phyloP scores from a whole-genome alignment of 2,329 filamentous ascomycete genomes.

The Talaromyces amestolkiae region DNA sequence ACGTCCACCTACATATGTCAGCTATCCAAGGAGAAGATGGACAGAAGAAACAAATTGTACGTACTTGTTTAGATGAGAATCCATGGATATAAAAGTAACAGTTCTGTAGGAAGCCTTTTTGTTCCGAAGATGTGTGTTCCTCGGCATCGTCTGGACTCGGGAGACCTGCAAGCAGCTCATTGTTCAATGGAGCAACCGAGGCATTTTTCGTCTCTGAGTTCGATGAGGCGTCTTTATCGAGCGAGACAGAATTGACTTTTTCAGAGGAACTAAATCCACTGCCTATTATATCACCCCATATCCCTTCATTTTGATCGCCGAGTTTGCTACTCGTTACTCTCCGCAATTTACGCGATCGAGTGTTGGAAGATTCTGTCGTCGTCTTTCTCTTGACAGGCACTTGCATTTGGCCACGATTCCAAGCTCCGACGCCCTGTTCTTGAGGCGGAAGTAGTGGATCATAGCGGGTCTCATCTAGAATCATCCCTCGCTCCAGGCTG shows the following conservation, averaged over 20 bases:
- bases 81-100: constrained; percentile 62
- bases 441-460: constrained; percentile 68
- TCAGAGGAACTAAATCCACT: constrained; percentile 32
- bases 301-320: constrained; percentile 70
- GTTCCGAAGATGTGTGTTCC: constrained; percentile 26
- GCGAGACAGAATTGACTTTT: constrained; percentile 27
- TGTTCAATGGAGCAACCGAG: constrained; percentile 36
- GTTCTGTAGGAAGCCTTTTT: constrained; percentile 52
- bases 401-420: constrained; percentile 53
- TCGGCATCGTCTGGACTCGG: not conserved
- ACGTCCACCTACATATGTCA: constrained; percentile 33
- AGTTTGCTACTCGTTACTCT: constrained; percentile 84
- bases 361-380: constrained; percentile 50
- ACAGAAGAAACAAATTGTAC: constrained; percentile 30
- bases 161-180: constrained; percentile 30
- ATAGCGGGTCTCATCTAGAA: constrained; percentile 81
- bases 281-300: constrained; percentile 89
- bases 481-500: constrained; percentile 81
- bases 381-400: constrained; percentile 34
- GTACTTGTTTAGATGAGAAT: constrained; percentile 54
- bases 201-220: constrained; percentile 20
- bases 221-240: constrained; percentile 26
- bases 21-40: constrained; percentile 4
- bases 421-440: constrained; percentile 75
- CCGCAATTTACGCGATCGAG: constrained; percentile 75